Evolutionary conservation across 192 early-diverging fungal species (phyloP).

Genomic region (Dissophora ornata): DNA sequence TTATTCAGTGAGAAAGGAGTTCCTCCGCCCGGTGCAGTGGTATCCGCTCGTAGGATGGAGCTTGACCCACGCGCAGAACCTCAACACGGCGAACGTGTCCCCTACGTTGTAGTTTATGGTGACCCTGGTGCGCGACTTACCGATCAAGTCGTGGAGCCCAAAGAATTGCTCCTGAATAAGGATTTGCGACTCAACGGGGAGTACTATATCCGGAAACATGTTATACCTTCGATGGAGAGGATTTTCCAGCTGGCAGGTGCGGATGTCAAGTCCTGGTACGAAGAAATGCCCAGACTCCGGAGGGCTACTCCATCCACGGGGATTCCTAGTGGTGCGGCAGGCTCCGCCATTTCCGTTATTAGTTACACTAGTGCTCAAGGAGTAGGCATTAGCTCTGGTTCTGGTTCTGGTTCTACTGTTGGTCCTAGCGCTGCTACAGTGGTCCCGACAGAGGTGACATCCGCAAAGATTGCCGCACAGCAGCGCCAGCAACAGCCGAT

Average conservation of each 20-base stretch:
- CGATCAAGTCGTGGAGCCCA: slow-evolving; percentile 79
- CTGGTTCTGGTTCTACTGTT: too few relatives aligned
- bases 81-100: slow-evolving; percentile 89
- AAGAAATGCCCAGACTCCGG: slow-evolving; percentile 75
- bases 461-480: slow-evolving; percentile 23
- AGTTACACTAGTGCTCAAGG: too few relatives aligned
- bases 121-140: slow-evolving; percentile 74
- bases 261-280: slow-evolving; percentile 79
- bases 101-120: slow-evolving; percentile 84
- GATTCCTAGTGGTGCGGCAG: background rate
- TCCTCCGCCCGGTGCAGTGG: slow-evolving; percentile 79
- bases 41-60: slow-evolving; percentile 75
- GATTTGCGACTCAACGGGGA: slow-evolving; percentile 76
- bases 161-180: slow-evolving; percentile 69
- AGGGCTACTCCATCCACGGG: slow-evolving; percentile 57
- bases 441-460: slow-evolving; percentile 1
- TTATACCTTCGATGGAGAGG: slow-evolving; percentile 82
- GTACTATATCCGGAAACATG: slow-evolving; percentile 90
- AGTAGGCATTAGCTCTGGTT: too few relatives aligned
- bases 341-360: too few relatives aligned
- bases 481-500: slow-evolving; percentile 1
- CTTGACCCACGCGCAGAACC: slow-evolving; percentile 81
- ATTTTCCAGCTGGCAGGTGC: slow-evolving; percentile 84
- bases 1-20: slow-evolving; percentile 58
- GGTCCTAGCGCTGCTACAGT: slow-evolving; percentile 24